These are phyloP conservation scores for Aspergillus ibericus DNA, from an alignment of 2,329 filamentous ascomycete genomes.

Conservation along the genomic window DNA sequence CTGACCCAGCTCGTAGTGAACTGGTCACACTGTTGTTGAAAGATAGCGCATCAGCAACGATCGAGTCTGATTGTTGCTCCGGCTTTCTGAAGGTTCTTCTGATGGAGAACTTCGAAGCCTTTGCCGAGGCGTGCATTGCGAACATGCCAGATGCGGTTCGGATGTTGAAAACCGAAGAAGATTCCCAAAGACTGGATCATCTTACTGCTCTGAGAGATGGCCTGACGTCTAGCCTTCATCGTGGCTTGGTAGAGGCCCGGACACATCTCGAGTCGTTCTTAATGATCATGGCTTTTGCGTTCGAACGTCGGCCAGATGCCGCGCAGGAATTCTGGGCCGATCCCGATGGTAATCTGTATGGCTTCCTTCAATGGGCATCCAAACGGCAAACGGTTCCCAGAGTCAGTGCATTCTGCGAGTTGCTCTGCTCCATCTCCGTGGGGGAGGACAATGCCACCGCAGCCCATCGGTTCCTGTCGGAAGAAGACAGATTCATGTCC, in stretches of 20 bases:
- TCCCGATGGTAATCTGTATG: constrained; percentile 86
- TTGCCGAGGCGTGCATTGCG: constrained; percentile 88
- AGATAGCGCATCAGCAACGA: constrained; percentile 68
- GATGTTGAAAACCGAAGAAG: constrained; percentile 81
- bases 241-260: constrained; percentile 42
- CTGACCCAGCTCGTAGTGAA: constrained; percentile 79
- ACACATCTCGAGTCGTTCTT: constrained; percentile 83
- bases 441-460: constrained; percentile 79
- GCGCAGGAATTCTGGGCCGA: constrained; percentile 90
- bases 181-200: constrained; percentile 65
- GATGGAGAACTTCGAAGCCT: constrained; percentile 79
- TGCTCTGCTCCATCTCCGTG: constrained; percentile 84
- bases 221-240: constrained; percentile 41
- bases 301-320: constrained; percentile 79
- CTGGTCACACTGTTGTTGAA: constrained; percentile 80
- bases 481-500: constrained; percentile 73
- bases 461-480: constrained; percentile 84
- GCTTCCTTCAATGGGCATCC: constrained; percentile 97
- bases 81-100: constrained; percentile 69
- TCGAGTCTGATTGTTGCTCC: constrained; percentile 69
- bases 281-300: constrained; percentile 87
- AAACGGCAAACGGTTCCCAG: constrained; percentile 92
- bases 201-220: constrained; percentile 48
- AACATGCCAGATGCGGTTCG: constrained; percentile 92
- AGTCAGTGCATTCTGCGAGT: constrained; percentile 93